Base-by-base conservation (phyloP, 2,329 filamentous ascomycete species). In the Neonectria neomacrospora region DNA sequence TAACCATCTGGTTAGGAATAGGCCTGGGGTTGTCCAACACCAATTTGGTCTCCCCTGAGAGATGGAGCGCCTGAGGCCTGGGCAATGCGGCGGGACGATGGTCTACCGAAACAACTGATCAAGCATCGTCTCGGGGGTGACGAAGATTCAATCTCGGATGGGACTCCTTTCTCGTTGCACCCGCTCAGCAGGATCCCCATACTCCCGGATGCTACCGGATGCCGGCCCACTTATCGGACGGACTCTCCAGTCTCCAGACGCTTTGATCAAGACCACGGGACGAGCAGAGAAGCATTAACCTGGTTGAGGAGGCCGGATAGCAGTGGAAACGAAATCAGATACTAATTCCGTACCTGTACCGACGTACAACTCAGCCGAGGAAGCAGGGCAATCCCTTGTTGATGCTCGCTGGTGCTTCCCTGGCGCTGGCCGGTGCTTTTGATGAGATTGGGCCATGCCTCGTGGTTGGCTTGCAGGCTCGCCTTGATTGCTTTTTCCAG, bases 401-500 rank as follows among this genome's bases (percentile, higher is more conserved):
- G 54, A 48, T 45, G 47, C 62, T 37, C 14, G 34, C 34, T 37
- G 34, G 34, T 37, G 34, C 12, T 34, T 34, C 11, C 11, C 12
- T 34, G 30, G 30, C 9, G 5, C 10, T 32, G 30, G 11, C 11
- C 11, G 30, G 30, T 32, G 30, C 68, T 65, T 67, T 54, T 52
- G 54, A 51, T 48, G 51, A 62, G 57, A 65, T 70, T 54, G 58
- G 41, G 45, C 55, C 39, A 59, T 54, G 61, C 11, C 47, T n/a
- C 54, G 51, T 67, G 66, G 57, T 71, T 72, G 67, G 67, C 60
- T 53, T 55, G 50, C 22, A 45, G 58, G 37, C 57, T 54, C 58
- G 53, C 56, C 58, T 65, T 73, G 63, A 65, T 72, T 72, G 67
- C 69, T 73, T 73, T 71, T 73, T 65, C 22, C 42, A 64, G 52